Conservation (phyloP, 2,329 filamentous ascomycete genomes). For the Xylaria sp. region DNA sequence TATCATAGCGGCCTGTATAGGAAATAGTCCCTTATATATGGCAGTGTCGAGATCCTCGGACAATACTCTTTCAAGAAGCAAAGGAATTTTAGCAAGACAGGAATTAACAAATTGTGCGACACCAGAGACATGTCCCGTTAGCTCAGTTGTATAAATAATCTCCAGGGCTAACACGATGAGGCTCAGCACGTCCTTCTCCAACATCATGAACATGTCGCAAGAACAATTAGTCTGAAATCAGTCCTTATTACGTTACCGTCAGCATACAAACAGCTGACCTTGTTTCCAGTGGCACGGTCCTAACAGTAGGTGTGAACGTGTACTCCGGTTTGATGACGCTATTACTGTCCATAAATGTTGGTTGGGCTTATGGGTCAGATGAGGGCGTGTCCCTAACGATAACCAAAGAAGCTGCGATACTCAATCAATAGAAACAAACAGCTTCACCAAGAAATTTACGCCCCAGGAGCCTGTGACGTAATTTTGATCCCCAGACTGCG, state of each 20-base stretch:
- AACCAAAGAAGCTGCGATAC: background rate
- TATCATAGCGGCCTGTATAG: too few species aligned
- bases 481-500: background rate
- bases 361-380: background rate
- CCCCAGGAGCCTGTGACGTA: background rate
- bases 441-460: background rate
- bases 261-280: background rate
- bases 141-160: background rate
- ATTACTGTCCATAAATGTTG: background rate
- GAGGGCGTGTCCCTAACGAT: too few species aligned
- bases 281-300: too few species aligned
- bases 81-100: background rate
- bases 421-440: background rate
- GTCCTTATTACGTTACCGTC: background rate
- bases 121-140: background rate
- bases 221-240: too few species aligned
- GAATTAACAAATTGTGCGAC: background rate
- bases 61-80: background rate
- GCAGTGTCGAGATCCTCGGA: background rate
- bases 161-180: background rate
- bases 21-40: background rate
- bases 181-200: background rate
- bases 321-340: background rate
- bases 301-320: background rate
- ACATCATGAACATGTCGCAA: background rate